Evolutionary conservation across 2,329 filamentous ascomycete species (phyloP), one percentile per base, ranked within the genome.

Genomic region (Fusarium acutatum): DNA sequence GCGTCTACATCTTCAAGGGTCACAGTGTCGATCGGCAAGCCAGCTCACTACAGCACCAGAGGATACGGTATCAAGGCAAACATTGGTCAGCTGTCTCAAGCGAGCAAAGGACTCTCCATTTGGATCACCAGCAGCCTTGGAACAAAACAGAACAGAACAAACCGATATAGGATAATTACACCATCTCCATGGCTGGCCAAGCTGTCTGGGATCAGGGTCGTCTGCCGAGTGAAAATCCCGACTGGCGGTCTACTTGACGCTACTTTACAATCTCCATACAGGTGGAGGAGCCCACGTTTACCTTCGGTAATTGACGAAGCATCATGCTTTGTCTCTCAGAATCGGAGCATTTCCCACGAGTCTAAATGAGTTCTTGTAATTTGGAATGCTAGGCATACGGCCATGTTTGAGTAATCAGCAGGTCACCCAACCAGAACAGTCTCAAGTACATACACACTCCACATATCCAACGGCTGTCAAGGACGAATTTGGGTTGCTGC

Each of bases 221-320:
- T 68, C 67, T 71, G 49, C 71, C 71, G 67, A 67, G 58, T 72
- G 71, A 64, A 54, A 74, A 71, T 66, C 49, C 66, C 71, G 71
- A 74, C 71, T 74, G 71, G 71, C 71, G 71, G 71, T 73, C 71
- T 73, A 61, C 43, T 72, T 46, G 60, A 60, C 56, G 64, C 37
- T 72, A 61, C 69, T 38, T 64, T 43, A 57, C 32, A 40, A 65
- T 70, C 54, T 41, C 65, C 69, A 66, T 65, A 58, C 32, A 46
- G 30, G 56, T 73, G 70, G 57, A 66, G 46, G 60, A 71, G 40
- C 53, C 57, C 46, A 46, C 47, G 60, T 57, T 66, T 57, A 60
- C 60, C 44, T 53, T 54, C 66, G 60, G 66, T 70, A 70, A 70
- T 66, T 70, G 66, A 59, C 28, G 52, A 59, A 44, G 57, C 43